Base-by-base conservation (phyloP, 768 basidiomycete genomes). In the Suillus weaverae region DNA sequence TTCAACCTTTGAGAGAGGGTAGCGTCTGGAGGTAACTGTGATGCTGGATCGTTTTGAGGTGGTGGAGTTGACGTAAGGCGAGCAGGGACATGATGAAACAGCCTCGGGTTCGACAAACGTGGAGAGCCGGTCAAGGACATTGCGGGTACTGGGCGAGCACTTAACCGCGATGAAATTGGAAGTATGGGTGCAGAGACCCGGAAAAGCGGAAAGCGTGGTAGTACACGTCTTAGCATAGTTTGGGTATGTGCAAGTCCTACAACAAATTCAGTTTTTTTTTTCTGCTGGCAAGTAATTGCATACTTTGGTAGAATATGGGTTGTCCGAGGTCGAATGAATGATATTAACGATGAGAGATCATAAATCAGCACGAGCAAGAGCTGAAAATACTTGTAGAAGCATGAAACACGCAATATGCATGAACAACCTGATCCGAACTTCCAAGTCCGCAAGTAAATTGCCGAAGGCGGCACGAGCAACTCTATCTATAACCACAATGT, bases 1-100 rank as follows among this genome's bases (percentile, higher is more conserved):
- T 89, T 94, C 30, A 95, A 80, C 22, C 88, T 85, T 74, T 90
- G 85, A 1, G 90, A 86, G 63, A 94, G 80, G 1, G 88, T 77
- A 3, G 84, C 79, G 67, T 85, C 74, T 32, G 85, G 80, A 9
- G 85, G 85, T 1, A 83, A 74, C 43, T 67, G 55, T 36, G 71
- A 62, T 44, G 54, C 36, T 51, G 67, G 38, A 64, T 61, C 63
- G 41, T 44, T 64, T 43, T 32, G 43, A 35, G 57, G 57, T 26
- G 66, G 69, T 63, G 78, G 70, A 43, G 73, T 67, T 50, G 79
- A 71, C n/a, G 81, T 71, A 68, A 85, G 79, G 46, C 84, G 83
- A 8, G 84, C 74, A 38, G 84, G 76, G 53, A 84, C 82, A 39
- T 80, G 77, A 67, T 81, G 82, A 72, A 86, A 85, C 26, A 83